These are phyloP conservation scores for Globisporangium rhizosaccharum DNA, from an alignment of 352 stramenopile genomes.

Conservation along the genomic window DNA sequence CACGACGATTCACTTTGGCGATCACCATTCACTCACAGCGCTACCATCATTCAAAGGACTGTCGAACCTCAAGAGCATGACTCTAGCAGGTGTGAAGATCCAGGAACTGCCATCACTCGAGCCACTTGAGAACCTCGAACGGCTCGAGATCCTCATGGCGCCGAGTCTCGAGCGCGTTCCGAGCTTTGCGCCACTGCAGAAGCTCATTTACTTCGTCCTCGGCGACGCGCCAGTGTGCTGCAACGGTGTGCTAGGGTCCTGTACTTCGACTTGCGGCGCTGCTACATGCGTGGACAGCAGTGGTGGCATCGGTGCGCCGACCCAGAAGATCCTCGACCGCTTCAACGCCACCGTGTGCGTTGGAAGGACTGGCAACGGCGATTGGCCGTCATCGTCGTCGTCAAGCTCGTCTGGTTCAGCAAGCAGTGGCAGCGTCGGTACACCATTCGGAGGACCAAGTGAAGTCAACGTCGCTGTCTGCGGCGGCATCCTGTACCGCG, in stretches of 20 bases:
- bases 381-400: neutral
- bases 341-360: neutral
- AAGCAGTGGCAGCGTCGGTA: neutral
- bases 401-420: too few species aligned
- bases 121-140: constrained; percentile 16
- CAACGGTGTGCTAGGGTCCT: constrained; percentile 14
- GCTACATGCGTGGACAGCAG: neutral
- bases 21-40: constrained; percentile 10
- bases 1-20: constrained; percentile 26
- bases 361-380: neutral
- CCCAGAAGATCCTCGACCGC: neutral
- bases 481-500: constrained; percentile 4
- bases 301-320: neutral
- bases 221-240: constrained; percentile 22
- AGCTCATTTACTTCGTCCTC: constrained; percentile 16
- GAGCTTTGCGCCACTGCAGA: constrained; percentile 17
- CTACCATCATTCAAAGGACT: constrained; percentile 28
- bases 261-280: constrained; percentile 5
- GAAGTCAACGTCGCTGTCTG: constrained; percentile 4
- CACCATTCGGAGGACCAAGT: neutral
- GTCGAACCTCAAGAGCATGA: constrained; percentile 25
- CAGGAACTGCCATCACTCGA: constrained; percentile 18
- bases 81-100: constrained; percentile 16
- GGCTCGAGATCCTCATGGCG: constrained; percentile 17
- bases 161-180: constrained; percentile 14